Evolutionary conservation across 352 stramenopile genomes (phyloP).

Genomic region (Phytophthora syringae): DNA sequence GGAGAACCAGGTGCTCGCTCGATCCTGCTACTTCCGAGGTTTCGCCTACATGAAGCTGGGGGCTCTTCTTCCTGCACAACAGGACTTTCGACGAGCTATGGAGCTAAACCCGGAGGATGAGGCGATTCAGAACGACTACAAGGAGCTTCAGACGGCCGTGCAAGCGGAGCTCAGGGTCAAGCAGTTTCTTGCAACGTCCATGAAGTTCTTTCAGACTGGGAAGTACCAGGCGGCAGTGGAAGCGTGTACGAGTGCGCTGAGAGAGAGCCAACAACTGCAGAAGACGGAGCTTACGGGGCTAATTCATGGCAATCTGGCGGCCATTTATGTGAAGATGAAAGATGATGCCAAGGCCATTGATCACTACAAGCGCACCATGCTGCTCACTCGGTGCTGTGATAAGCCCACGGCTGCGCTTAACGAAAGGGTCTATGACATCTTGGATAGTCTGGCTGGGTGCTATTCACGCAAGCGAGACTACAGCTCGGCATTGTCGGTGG

Average conservation of each 20-base stretch:
- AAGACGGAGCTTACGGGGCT: slow-evolving; percentile 70
- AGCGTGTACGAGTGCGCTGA: slow-evolving; percentile 51
- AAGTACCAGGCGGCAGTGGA: slow-evolving; percentile 64
- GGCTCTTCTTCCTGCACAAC: slow-evolving; percentile 42
- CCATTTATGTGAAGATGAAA: slow-evolving; percentile 59
- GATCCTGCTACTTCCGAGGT: slow-evolving; percentile 69
- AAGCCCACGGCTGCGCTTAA: slow-evolving; percentile 41
- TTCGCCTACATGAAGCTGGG: slow-evolving; percentile 61
- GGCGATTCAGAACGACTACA: slow-evolving; percentile 59
- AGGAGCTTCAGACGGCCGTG: slow-evolving; percentile 51
- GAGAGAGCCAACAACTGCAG: slow-evolving; percentile 55
- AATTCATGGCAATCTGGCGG: slow-evolving; percentile 72
- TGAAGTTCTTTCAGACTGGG: slow-evolving; percentile 64
- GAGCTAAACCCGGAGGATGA: slow-evolving; percentile 60
- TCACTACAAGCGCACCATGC: slow-evolving; percentile 65
- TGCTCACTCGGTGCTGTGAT: slow-evolving; percentile 37
- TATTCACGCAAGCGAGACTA: slow-evolving; percentile 66
- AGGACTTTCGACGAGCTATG: slow-evolving; percentile 59
- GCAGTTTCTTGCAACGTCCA: slow-evolving; percentile 54
- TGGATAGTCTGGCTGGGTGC: slow-evolving; percentile 58
- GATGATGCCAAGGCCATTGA: slow-evolving; percentile 66
- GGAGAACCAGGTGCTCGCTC: slow-evolving; percentile 44
- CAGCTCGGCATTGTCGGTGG: slow-evolving; percentile 53
- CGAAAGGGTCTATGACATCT: slow-evolving; percentile 66
- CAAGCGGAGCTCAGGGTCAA: slow-evolving; percentile 60